Percentiles rank a stretch among this genome's conserved stretches.
phyloP scores from a whole-genome alignment of 1,139 yeast species.

The Debaryomyces singareniensis region DNA sequence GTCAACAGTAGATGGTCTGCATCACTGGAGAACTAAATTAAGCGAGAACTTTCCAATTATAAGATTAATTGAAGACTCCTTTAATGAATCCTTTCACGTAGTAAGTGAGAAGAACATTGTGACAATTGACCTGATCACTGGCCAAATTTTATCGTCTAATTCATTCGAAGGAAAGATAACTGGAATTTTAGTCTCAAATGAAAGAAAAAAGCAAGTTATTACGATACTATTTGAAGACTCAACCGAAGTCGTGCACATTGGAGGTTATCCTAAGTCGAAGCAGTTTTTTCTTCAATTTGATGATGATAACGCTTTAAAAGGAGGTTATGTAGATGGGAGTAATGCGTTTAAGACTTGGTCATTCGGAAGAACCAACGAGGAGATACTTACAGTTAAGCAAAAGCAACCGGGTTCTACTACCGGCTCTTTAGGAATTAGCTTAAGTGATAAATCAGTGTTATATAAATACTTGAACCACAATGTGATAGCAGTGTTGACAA shows the following conservation, averaged over 20 bases:
- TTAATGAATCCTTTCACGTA: neutral
- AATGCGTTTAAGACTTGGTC: slow-evolving; percentile 21
- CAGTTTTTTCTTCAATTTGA: neutral
- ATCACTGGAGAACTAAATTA: neutral
- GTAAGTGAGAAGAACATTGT: neutral
- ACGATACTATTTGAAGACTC: slow-evolving; percentile 4
- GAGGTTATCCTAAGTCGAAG: neutral
- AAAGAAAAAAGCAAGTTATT: slow-evolving; percentile 2
- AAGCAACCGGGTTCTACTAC: slow-evolving; percentile 38
- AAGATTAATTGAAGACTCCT: neutral
- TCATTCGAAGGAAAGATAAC: slow-evolving; percentile 3
- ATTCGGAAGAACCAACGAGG: slow-evolving; percentile 13
- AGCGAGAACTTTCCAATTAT: neutral
- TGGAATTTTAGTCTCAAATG: slow-evolving; percentile 1
- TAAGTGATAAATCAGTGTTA: slow-evolving; percentile 67
- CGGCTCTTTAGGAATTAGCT: slow-evolving; percentile 64
- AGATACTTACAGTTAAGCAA: slow-evolving; percentile 12
- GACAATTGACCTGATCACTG: neutral
- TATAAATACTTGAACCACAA: slow-evolving; percentile 83
- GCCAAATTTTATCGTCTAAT: neutral
- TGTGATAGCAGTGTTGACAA: slow-evolving; percentile 49
- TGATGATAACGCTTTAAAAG: neutral
- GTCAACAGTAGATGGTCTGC: neutral
- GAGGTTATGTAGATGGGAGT: slow-evolving; percentile 1
- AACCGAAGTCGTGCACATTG: too few relatives aligned